Base-by-base conservation (phyloP, 2,329 filamentous ascomycete genomes). In the Arachnomyces sp. region DNA sequence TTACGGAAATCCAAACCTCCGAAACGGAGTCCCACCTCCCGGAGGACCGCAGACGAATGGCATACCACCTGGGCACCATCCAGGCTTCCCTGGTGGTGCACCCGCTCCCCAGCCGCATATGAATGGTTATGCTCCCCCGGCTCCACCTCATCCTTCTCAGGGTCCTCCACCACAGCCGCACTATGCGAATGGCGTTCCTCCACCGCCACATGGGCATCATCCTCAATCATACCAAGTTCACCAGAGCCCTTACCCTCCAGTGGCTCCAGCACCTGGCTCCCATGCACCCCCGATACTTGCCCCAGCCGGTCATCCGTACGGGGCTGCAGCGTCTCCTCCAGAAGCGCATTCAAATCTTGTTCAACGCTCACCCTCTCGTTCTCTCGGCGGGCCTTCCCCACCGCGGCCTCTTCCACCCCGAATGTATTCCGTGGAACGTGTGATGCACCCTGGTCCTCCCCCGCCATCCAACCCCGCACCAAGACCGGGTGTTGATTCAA, bases 51-150 rank as follows among this genome's bases (percentile, higher is more conserved):
- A 46, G 13, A 43, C 48, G 14, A 39, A 48, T 31, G 45, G 45
- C 55, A 47, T 59, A 17, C 56, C 53, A 6, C 52, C 53, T 4
- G 51, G 52, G 21, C 49, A 44, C 18, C 62, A 61, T 34, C 57
- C 62, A 3, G 49, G 36, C 52, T 63, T 36, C 65, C 67, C 44
- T 59, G 65, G 25, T 63, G 63, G 42, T 61, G 52, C 76, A 70
- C 67, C 71, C 40, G 70, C 72, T 14, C 66, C 67, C 11, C 60
- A 71, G 14, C 69, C 71, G 28, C 71, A 72, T 29, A 66, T 74
- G 34, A 79, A 77, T 50, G 71, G 73, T 28, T 72, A 59, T 42
- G 51, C 53, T 28, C 53, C 59, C 30, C 47, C 57, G 15, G 52
- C 59, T 30, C 51, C 59, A 14, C 44, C 46, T 31, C 59, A 57